phyloP scores from a whole-genome alignment of 495 filamentous ascomycete species.

The Trichocladium uniseriatum region DNA sequence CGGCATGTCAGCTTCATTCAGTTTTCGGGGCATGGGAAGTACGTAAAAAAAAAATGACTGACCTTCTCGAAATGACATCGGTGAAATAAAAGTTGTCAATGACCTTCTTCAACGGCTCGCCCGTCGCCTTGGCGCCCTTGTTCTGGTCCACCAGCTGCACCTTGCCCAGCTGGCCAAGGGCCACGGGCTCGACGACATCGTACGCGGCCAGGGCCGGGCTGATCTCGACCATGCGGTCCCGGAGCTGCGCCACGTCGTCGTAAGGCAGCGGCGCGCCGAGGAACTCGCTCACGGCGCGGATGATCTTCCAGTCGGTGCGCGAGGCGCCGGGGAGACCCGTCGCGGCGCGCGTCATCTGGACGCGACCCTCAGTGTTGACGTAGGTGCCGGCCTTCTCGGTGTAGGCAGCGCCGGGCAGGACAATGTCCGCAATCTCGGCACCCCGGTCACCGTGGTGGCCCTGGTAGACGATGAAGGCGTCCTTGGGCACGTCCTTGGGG shows the following conservation, averaged over 20 bases:
- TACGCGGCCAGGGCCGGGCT: conserved; percentile 80
- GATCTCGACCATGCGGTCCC: conserved; percentile 93
- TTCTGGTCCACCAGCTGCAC: conserved; percentile 92
- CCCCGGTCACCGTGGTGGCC: conserved; percentile 94
- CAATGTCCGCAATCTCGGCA: conserved; percentile 84
- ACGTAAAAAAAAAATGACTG: conserved; percentile 21
- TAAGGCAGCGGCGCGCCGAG: conserved; percentile 82
- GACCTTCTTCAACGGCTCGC: conserved; percentile 63
- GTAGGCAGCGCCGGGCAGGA: conserved; percentile 89
- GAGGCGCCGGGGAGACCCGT: conserved; percentile 78
- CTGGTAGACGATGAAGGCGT: conserved; percentile 94
- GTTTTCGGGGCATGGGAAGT: no score
- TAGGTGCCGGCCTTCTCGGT: conserved; percentile 97
- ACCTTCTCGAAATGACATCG: conserved; percentile 91
- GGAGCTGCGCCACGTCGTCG: conserved; percentile 75
- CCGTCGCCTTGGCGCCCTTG: conserved; percentile 63
- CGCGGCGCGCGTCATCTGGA: conserved; percentile 83
- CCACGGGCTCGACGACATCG: conserved; percentile 75
- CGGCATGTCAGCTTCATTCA: not conserved
- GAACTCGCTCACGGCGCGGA: conserved; percentile 84
- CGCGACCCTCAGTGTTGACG: conserved; percentile 93
- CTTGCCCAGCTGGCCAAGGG: conserved; percentile 64
- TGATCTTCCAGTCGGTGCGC: conserved; percentile 96
- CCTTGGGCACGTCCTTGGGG: conserved; percentile 74
- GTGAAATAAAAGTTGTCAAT: conserved; percentile 98